Evolutionary conservation across 257 asterid genomes (phyloP), one percentile per base, ranked within the genome.

Genomic region (Scutellaria minor): DNA sequence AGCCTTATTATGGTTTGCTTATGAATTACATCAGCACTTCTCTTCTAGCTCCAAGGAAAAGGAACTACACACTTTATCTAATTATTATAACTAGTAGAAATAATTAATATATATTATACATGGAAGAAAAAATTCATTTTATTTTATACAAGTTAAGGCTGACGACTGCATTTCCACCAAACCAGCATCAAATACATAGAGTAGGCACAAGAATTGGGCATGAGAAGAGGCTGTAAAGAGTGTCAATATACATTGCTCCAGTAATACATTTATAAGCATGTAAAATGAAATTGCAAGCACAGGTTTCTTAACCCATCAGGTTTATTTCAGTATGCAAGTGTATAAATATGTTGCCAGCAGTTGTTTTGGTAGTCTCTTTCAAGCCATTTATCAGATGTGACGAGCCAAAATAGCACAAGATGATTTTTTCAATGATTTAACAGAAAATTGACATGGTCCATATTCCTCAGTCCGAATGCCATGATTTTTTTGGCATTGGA

Each of bases 351-450:
- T 2, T 7, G 39, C 1, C 35, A 54, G 60, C 37, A 5, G 11
- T 20, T 52, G 18, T 46, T 64, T 46, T 64, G 70, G 18, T 11
- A 64, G 22, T 44, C 66, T 50, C 53, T 37, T 67, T 40, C 10
- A 22, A 46, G 62, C 52, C 39, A 72, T 48, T 27, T 14, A 50
- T 48, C 39, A 53, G 71, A 73, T 27, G 56, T 35, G 55, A 42
- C 5, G 6, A 18, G 42, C 53, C 60, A 22, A 54, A 47, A 51
- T 13, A 14, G 42, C 22, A 37, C 22, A 14, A 62, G 15, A 72
- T 22, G 44, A 44, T 18, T 52, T 62, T 54, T 12, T 10, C 77
- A 72, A 12, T 7, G 15, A 70, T 9, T 42, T 42, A 66, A 9
- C 46, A 14, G 15, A 9, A 18, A 22, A 40, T 40, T 45, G 10